These are phyloP conservation scores for Fusarium globosum DNA, from an alignment of 2,329 filamentous ascomycete genomes.

Conservation along the genomic window DNA sequence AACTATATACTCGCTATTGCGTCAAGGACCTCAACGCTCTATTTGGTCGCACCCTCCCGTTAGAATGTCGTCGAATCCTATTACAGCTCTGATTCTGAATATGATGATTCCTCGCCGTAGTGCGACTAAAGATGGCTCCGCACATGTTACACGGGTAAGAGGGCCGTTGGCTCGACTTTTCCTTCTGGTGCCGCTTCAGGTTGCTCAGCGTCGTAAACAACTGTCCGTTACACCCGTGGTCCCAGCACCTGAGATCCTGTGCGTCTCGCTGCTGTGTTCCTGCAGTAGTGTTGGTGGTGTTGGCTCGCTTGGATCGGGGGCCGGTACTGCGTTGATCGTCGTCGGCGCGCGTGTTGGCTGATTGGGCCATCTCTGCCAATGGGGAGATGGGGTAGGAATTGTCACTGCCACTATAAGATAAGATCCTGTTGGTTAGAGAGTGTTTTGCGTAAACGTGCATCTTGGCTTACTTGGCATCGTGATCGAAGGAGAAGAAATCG, in stretches of 20 bases:
- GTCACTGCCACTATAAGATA: background rate
- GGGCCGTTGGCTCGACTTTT: background rate
- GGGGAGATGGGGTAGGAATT: background rate
- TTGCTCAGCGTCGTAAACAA: constrained; percentile 5
- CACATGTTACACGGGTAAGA: constrained; percentile 1
- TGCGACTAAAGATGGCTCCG: background rate
- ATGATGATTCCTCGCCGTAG: constrained; percentile 1
- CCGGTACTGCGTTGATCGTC: background rate
- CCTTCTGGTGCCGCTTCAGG: background rate
- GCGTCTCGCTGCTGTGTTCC: background rate
- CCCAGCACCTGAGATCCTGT: constrained; percentile 3
- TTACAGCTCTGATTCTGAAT: constrained; percentile 6
- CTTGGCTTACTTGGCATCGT: background rate
- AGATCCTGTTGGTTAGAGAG: background rate
- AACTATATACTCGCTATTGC: background rate
- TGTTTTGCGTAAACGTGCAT: background rate
- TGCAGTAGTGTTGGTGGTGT: background rate
- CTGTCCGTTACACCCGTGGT: constrained; percentile 6
- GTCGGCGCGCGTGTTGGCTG: background rate
- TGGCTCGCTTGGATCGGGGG: background rate
- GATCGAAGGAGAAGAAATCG: background rate
- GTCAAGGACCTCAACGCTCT: background rate
- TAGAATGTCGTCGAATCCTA: background rate
- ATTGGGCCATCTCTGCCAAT: background rate
- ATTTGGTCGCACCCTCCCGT: background rate